Conservation (phyloP, 2,329 filamentous ascomycete species). For the Oidium heveae region DNA sequence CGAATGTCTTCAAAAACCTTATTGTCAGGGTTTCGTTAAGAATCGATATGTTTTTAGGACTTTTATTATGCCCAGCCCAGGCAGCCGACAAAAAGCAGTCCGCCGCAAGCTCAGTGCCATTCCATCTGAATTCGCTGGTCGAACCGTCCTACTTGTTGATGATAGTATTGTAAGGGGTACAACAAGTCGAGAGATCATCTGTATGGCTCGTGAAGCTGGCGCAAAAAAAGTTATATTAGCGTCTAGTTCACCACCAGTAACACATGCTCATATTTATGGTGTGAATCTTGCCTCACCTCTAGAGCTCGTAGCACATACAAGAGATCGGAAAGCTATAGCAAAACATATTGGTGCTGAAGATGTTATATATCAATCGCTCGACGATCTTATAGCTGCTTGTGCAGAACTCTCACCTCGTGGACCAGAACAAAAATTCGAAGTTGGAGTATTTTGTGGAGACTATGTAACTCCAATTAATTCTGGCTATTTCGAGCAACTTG, state of each 20-base stretch:
- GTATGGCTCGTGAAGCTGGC: constrained; percentile 64
- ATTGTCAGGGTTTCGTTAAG: constrained; percentile 65
- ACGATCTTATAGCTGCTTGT: constrained; percentile 60
- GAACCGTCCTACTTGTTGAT: constrained; percentile 63
- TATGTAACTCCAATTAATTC: constrained; percentile 62
- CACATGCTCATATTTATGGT: constrained; percentile 67
- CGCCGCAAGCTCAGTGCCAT: constrained; percentile 78
- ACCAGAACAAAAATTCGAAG: constrained; percentile 46
- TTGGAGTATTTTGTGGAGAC: constrained; percentile 74
- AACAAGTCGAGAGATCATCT: constrained; percentile 53
- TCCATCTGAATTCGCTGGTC: constrained; percentile 56
- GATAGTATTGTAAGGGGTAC: constrained; percentile 78
- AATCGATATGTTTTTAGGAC: constrained; percentile 76
- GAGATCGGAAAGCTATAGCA: constrained; percentile 33
- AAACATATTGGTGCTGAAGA: constrained; percentile 46
- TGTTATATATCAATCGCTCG: constrained; percentile 53
- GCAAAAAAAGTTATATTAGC: constrained; percentile 65
- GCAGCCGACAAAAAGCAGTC: constrained; percentile 58
- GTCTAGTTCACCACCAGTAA: constrained; percentile 60
- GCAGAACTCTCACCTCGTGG: constrained; percentile 38
- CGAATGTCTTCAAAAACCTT: constrained; percentile 50
- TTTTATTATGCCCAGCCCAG: constrained; percentile 69
- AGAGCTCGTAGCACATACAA: constrained; percentile 47
- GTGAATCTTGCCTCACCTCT: constrained; percentile 48
- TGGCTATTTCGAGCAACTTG: constrained; percentile 62